Percentiles rank a stretch among this genome's conserved stretches.
phyloP scores from a whole-genome alignment of 352 stramenopile species.

The Phytophthora idaei region DNA sequence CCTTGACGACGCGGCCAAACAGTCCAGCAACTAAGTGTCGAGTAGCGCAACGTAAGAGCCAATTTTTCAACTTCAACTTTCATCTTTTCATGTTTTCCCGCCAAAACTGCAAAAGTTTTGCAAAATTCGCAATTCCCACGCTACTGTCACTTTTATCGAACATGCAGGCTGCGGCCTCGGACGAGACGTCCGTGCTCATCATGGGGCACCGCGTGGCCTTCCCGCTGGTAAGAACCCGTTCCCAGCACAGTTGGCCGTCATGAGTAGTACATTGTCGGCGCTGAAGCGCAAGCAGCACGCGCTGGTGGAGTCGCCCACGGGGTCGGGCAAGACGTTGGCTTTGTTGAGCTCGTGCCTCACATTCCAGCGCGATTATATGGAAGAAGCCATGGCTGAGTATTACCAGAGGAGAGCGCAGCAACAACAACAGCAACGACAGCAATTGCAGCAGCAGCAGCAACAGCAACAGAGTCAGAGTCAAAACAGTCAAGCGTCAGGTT shows the following conservation, averaged over 20 bases:
- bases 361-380: slow-evolving; percentile 63
- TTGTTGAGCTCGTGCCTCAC: slow-evolving; percentile 82
- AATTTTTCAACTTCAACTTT: too few species aligned
- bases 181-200: slow-evolving; percentile 65
- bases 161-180: slow-evolving; percentile 1
- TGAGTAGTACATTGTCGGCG: slow-evolving; percentile 81
- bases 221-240: slow-evolving; percentile 75
- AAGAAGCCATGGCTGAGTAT: slow-evolving; percentile 42
- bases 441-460: slow-evolving; percentile 13
- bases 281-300: slow-evolving; percentile 79
- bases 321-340: slow-evolving; percentile 84
- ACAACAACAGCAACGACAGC: slow-evolving; percentile 12
- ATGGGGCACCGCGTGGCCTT: slow-evolving; percentile 84
- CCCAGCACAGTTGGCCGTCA: slow-evolving; percentile 82
- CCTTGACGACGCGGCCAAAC: slow-evolving; percentile 49
- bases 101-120: slow-evolving; percentile 3
- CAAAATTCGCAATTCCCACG: slow-evolving; percentile 9
- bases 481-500: slow-evolving; percentile 6
- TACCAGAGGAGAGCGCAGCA: slow-evolving; percentile 15
- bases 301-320: slow-evolving; percentile 82
- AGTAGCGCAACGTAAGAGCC: not conserved
- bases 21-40: slow-evolving; percentile 20
- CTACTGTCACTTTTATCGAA: slow-evolving; percentile 17
- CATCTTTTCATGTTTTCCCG: not conserved
- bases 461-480: slow-evolving; percentile 10